Evolutionary conservation across 306 rosid genomes (phyloP), one percentile per base, ranked within the genome.

Genomic region (Adenanthera pavonina): DNA sequence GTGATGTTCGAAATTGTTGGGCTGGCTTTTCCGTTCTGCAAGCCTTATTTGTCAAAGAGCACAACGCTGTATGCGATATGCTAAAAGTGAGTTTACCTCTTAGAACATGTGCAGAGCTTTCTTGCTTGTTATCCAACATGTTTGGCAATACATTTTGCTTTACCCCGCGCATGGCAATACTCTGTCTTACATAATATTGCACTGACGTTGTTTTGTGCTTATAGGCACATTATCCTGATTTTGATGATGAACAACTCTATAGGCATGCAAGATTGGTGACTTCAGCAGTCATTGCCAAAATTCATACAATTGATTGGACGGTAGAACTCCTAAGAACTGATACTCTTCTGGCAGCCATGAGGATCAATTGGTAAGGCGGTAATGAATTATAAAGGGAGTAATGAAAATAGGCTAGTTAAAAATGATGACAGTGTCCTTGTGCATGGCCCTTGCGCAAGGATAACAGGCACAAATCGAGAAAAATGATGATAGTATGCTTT

Each of bases 221-320:
- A 36, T 67, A 90, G 95, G 87, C 57, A 78, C 59, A 85, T 44
- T 81, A 89, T 75, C 87, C 91, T 15, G 85, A 86, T 74, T 43
- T 87, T 38, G 94, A 88, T 72, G 97, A 93, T 77, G 94, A 93
- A 81, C 85, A 84, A 54, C 90, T 91, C 84, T 93, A 87, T 61
- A 80, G 91, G 85, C 85, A 85, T 76, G 92, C 94, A 74, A 89
- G 94, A 84, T 76, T 93, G 87, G 97, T 90, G 79, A 91, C 91
- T 75, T 89, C 97, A 71, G 94, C 97, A 17, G 90, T 91, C 60
- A 90, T 86, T 71, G 97, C 97, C 14, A 93, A 93, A 84, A 81
- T 93, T 72, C 97, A 93, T 86, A 93, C 97, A 73, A 91, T 91
- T 70, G 97, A 91, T 81, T 93, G 97, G 97, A 91, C 97, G 54